Conservation (phyloP, 495 filamentous ascomycete species). For the Endocarpon pusillum region DNA sequence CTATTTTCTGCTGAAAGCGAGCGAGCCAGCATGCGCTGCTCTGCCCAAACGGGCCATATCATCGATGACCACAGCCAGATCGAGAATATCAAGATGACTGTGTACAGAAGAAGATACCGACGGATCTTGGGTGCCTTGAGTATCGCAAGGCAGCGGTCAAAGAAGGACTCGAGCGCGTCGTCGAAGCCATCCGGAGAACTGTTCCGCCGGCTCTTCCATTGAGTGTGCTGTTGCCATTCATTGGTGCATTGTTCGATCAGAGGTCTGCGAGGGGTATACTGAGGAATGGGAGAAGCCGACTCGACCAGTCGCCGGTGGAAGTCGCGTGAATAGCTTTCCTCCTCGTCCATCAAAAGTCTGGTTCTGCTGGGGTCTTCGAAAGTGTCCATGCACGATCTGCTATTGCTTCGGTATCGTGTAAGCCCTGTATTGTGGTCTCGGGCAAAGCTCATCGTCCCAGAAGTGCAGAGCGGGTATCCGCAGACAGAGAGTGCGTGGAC, state of each 20-base stretch:
- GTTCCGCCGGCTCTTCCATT: too few species aligned
- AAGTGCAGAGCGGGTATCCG: too few species aligned
- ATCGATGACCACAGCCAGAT: constrained; percentile 25
- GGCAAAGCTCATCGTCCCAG: too few species aligned
- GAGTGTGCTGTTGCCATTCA: constrained; percentile 25
- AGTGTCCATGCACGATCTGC: too few species aligned
- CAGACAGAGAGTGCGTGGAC: too few species aligned
- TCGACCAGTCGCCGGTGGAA: too few species aligned
- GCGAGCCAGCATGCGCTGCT: constrained; percentile 18
- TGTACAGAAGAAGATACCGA: constrained; percentile 28
- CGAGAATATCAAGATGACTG: constrained; percentile 20
- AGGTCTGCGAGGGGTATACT: constrained; percentile 15
- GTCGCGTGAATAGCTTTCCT: too few species aligned
- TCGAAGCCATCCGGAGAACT: constrained; percentile 10
- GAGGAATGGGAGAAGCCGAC: constrained; percentile 7
- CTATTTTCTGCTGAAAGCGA: constrained; percentile 22
- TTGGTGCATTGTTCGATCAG: constrained; percentile 30
- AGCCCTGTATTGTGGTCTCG: too few species aligned
- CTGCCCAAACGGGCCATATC: constrained; percentile 23
- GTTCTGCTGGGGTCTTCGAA: too few species aligned
- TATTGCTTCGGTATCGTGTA: too few species aligned
- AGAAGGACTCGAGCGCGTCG: constrained; percentile 16
- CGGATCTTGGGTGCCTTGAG: constrained; percentile 29
- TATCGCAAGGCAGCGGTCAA: constrained; percentile 10
- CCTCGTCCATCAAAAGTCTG: too few species aligned